Conservation (phyloP, 2,329 filamentous ascomycete species). For the Cyphellophora attinorum region DNA sequence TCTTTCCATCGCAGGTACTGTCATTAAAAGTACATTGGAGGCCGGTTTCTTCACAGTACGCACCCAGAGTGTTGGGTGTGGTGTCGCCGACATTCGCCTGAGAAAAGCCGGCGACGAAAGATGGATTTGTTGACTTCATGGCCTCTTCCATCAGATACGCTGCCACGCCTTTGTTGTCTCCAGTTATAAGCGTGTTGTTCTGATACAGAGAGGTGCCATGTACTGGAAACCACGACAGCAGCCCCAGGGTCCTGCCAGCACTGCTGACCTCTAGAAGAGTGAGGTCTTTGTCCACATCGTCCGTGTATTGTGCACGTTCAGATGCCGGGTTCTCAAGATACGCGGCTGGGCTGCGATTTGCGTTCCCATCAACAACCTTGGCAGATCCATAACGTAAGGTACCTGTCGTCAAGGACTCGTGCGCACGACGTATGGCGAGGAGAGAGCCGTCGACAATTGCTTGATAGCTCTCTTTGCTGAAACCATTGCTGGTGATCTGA, state of each 20-base stretch:
- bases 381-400: constrained; percentile 61
- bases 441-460: constrained; percentile 82
- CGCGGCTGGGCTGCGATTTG: constrained; percentile 80
- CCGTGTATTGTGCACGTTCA: constrained; percentile 61
- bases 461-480: constrained; percentile 75
- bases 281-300: constrained; percentile 63
- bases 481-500: constrained; percentile 80
- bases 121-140: constrained; percentile 19
- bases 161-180: constrained; percentile 95
- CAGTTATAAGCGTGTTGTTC: constrained; percentile 83
- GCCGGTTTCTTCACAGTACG: constrained; percentile 78
- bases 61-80: constrained; percentile 75
- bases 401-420: constrained; percentile 61
- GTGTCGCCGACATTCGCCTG: constrained; percentile 89
- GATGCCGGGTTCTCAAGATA: constrained; percentile 76
- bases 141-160: constrained; percentile 70
- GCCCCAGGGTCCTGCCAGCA: constrained; percentile 62
- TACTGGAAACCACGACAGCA: constrained; percentile 84
- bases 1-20: constrained; percentile 59
- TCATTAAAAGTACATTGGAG: constrained; percentile 49
- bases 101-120: constrained; percentile 84
- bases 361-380: constrained; percentile 65
- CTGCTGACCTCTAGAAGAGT: constrained; percentile 71
- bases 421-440: constrained; percentile 71
- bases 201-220: constrained; percentile 86